Evolutionary conservation across 2,329 filamentous ascomycete species (phyloP).

Genomic region (Lecanicillium sp.): DNA sequence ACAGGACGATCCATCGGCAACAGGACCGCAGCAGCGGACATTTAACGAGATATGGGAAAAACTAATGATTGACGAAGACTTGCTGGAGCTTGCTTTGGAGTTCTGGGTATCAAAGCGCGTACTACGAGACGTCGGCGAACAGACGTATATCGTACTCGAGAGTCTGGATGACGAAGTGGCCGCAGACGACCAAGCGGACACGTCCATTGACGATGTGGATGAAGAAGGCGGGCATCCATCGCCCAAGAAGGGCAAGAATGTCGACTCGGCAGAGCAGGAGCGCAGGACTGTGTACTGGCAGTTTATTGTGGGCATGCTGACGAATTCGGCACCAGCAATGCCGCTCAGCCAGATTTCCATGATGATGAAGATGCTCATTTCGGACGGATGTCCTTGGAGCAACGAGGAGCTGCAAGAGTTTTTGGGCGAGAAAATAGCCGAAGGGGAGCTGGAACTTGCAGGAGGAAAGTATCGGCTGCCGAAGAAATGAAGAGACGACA

Average conservation of each 20-base stretch:
- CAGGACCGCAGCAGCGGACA: conserved; percentile 29
- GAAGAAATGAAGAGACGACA: conserved; percentile 40
- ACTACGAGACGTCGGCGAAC: conserved; percentile 45
- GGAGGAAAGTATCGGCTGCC: conserved; percentile 63
- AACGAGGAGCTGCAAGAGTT: conserved; percentile 83
- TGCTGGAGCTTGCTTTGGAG: conserved; percentile 56
- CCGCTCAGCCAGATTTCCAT: conserved; percentile 72
- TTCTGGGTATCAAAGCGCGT: conserved; percentile 68
- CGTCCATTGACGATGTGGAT: conserved; percentile 14
- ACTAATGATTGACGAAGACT: conserved; percentile 66
- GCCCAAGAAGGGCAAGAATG: conserved; percentile 42
- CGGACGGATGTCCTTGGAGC: conserved; percentile 81
- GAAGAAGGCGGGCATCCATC: conserved; percentile 25
- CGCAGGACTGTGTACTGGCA: conserved; percentile 68
- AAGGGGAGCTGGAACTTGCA: conserved; percentile 58
- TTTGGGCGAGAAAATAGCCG: conserved; percentile 66
- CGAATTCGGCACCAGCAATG: conserved; percentile 77
- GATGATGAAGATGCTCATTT: conserved; percentile 91
- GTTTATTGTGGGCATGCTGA: conserved; percentile 92
- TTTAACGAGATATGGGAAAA: conserved; percentile 46
- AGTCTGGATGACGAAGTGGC: conserved; percentile 35
- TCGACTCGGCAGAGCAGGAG: conserved; percentile 57
- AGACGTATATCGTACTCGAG: conserved; percentile 62
- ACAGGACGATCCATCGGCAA: conserved; percentile 25
- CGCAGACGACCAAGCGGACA: conserved; percentile 21